phyloP scores from a whole-genome alignment of 495 filamentous ascomycete genomes.

The Hyaloscypha variabilis region DNA sequence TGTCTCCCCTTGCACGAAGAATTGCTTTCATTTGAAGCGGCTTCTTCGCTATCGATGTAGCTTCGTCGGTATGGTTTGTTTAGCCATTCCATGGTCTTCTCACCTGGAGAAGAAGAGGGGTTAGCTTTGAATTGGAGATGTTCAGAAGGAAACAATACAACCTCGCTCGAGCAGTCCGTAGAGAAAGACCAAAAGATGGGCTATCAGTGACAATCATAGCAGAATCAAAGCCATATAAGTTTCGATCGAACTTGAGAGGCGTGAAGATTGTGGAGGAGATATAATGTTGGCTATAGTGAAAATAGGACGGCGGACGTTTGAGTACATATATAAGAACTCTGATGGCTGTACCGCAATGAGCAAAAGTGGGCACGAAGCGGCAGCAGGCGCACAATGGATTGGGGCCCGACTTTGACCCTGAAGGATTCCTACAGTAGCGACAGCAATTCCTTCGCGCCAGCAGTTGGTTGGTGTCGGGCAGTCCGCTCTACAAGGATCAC shows the following conservation, averaged over 20 bases:
- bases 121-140: neutral
- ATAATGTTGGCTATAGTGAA: neutral
- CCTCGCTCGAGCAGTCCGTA: neutral
- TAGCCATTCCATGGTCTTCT: neutral
- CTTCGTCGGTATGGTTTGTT: neutral
- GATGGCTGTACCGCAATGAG: too few species aligned
- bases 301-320: too few species aligned
- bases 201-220: slow-evolving; percentile 7
- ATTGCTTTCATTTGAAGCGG: neutral
- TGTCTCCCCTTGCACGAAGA: too few species aligned
- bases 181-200: neutral
- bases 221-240: neutral
- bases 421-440: too few species aligned
- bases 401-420: too few species aligned
- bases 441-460: too few species aligned
- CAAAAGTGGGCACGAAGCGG: too few species aligned
- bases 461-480: too few species aligned
- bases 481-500: too few species aligned
- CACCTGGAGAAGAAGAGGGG: neutral
- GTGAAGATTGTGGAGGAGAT: slow-evolving; percentile 1
- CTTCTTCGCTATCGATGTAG: neutral
- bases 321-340: too few species aligned
- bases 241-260: slow-evolving; percentile 1
- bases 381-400: too few species aligned
- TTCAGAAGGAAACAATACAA: neutral